These are phyloP conservation scores for Podila horticola DNA, from an alignment of 192 early-diverging fungal species.

Conservation along the genomic window DNA sequence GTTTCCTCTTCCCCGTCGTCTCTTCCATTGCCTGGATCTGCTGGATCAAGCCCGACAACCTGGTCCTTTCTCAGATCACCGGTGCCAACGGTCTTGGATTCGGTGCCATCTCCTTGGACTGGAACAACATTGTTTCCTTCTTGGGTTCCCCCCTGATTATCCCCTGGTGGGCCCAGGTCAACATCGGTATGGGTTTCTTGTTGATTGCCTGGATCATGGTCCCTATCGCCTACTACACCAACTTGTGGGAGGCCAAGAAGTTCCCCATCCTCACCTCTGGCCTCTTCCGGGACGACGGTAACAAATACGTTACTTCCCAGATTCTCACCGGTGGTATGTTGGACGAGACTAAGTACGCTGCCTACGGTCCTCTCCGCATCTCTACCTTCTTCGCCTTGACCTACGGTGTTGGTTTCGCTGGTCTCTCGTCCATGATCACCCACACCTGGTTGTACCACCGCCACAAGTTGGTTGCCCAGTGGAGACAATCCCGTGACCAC, in stretches of 20 bases:
- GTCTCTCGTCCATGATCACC: conserved; percentile 59
- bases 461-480: conserved; percentile 55
- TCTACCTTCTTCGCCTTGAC: conserved; percentile 56
- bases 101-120: conserved; percentile 74
- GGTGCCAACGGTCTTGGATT: conserved; percentile 75
- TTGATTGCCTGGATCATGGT: conserved; percentile 72
- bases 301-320: conserved; percentile 30
- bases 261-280: conserved; percentile 46
- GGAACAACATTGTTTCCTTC: conserved; percentile 56
- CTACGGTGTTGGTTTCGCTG: conserved; percentile 60
- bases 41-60: conserved; percentile 5
- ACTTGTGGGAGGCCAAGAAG: conserved; percentile 58
- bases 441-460: conserved; percentile 70
- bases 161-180: conserved; percentile 63
- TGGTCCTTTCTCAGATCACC: conserved; percentile 17
- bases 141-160: conserved; percentile 40
- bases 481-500: conserved; percentile 29
- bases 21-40: conserved; percentile 23
- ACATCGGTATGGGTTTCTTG: conserved; percentile 68
- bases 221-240: conserved; percentile 68
- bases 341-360: conserved; percentile 50
- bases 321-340: conserved; percentile 39
- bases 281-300: conserved; percentile 41
- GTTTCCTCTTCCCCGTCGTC: conserved; percentile 46
- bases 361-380: conserved; percentile 56